phyloP scores from a whole-genome alignment of 2,329 filamentous ascomycete genomes.

The Penicillium sp. region DNA sequence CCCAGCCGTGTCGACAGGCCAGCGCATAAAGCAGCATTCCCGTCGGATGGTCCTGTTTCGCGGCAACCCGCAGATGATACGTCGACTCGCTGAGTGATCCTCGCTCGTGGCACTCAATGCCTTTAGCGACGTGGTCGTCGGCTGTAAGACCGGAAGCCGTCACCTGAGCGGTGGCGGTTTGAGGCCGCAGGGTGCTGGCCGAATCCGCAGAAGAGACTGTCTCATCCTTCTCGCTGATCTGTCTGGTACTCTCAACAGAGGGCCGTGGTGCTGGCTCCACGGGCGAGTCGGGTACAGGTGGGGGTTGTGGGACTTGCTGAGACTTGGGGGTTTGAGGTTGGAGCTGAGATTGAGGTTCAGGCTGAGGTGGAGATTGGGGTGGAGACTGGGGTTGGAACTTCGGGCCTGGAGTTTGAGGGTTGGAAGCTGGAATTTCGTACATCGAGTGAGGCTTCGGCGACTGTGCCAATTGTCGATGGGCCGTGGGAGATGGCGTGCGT shows the following conservation, averaged over 20 bases:
- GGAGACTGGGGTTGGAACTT: background rate
- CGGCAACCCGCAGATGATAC: slow-evolving; percentile 89
- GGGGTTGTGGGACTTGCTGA: slow-evolving; percentile 3
- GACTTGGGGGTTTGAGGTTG: slow-evolving; percentile 8
- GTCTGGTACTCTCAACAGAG: slow-evolving; percentile 13
- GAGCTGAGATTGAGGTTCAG: background rate
- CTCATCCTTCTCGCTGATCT: slow-evolving; percentile 34
- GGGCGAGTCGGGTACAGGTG: slow-evolving; percentile 8
- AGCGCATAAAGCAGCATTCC: slow-evolving; percentile 95
- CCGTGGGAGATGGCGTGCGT: slow-evolving; percentile 35
- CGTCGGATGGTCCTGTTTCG: slow-evolving; percentile 79
- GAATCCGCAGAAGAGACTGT: slow-evolving; percentile 58
- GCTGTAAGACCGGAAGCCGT: slow-evolving; percentile 42
- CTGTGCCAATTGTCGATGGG: slow-evolving; percentile 17
- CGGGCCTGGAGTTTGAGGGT: background rate
- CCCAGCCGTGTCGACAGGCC: slow-evolving; percentile 95
- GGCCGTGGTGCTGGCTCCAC: slow-evolving; percentile 5
- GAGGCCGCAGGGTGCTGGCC: slow-evolving; percentile 60
- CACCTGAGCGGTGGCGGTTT: slow-evolving; percentile 31
- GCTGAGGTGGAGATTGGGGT: background rate
- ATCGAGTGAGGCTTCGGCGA: slow-evolving; percentile 31
- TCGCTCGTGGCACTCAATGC: slow-evolving; percentile 83
- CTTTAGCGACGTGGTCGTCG: slow-evolving; percentile 86
- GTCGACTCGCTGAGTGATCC: slow-evolving; percentile 90
- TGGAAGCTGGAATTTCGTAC: slow-evolving; percentile 21